phyloP scores from a whole-genome alignment of 441 rosid genomes.

The Populus trichocarpa region DNA sequence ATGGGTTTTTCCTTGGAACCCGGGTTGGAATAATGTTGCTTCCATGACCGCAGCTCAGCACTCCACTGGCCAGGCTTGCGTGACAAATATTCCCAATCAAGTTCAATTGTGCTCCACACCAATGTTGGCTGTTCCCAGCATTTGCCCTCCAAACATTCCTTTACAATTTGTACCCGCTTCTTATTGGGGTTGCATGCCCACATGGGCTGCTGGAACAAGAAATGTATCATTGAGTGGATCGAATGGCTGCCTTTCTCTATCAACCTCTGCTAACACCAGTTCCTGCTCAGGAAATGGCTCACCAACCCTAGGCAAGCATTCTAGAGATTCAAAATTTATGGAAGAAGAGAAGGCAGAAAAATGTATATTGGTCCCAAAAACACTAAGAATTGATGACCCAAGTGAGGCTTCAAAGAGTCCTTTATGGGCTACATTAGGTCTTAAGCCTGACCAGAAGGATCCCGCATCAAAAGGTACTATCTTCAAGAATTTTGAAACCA shows the following conservation, averaged over 20 bases:
- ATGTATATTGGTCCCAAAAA: constrained; percentile 48
- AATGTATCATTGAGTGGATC: constrained; percentile 29
- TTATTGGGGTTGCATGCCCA: constrained; percentile 51
- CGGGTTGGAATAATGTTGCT: constrained; percentile 33
- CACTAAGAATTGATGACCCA: constrained; percentile 49
- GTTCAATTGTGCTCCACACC: constrained; percentile 55
- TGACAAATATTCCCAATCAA: constrained; percentile 23
- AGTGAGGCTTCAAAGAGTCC: constrained; percentile 54
- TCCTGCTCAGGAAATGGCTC: constrained; percentile 48
- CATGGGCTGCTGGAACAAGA: constrained; percentile 37
- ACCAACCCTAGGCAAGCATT: constrained; percentile 66
- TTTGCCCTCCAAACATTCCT: constrained; percentile 50
- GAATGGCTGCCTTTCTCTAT: constrained; percentile 43
- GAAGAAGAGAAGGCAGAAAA: constrained; percentile 42
- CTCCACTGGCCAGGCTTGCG: constrained; percentile 28
- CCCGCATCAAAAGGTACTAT: constrained; percentile 21
- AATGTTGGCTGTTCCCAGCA: constrained; percentile 54
- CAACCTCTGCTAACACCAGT: constrained; percentile 42
- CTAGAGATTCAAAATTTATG: constrained; percentile 38
- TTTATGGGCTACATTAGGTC: constrained; percentile 45
- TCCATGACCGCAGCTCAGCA: constrained; percentile 26
- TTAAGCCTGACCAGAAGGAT: constrained; percentile 34
- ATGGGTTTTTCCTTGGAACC: constrained; percentile 45
- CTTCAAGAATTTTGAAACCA: constrained; percentile 30
- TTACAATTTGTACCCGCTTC: constrained; percentile 55